Percentiles rank a stretch among this genome's conserved stretches.
Conservation (phyloP, 1,284 basidiomycete species). For the Leccinum fallax region DNA sequence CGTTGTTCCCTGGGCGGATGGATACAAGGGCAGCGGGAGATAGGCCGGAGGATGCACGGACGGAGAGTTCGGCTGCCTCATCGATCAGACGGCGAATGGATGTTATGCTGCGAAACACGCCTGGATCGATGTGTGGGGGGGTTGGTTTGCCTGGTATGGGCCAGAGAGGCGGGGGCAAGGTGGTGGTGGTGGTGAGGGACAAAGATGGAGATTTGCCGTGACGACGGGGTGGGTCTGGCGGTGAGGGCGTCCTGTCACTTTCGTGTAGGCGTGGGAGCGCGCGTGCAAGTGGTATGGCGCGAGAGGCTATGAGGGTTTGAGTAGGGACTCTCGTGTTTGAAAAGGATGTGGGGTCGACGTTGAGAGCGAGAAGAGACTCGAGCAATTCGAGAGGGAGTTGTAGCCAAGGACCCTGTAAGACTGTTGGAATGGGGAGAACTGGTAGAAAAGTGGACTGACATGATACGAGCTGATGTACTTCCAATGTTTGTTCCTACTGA, state of each 20-base stretch:
- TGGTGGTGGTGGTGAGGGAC: conserved; percentile 6
- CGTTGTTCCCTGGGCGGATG: conserved; percentile 47
- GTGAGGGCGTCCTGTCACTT: conserved; percentile 46
- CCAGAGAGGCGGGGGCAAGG: conserved; percentile 45
- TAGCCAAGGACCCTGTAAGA: conserved; percentile 77
- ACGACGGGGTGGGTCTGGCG: conserved; percentile 54
- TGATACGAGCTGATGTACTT: conserved; percentile 86
- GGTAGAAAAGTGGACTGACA: conserved; percentile 47
- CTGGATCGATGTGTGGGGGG: conserved; percentile 83
- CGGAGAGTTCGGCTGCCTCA: conserved; percentile 79
- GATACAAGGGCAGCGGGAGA: conserved; percentile 71
- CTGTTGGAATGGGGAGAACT: neutral
- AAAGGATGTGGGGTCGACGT: conserved; percentile 69
- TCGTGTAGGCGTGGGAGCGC: conserved; percentile 36
- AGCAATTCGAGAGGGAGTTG: conserved; percentile 82
- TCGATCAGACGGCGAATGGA: conserved; percentile 78
- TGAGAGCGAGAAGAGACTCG: conserved; percentile 75
- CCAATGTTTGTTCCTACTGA: conserved; percentile 87
- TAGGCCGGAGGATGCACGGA: conserved; percentile 78
- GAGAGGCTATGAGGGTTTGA: conserved; percentile 32
- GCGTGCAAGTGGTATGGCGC: conserved; percentile 28
- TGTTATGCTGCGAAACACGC: conserved; percentile 73
- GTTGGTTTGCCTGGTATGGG: conserved; percentile 61
- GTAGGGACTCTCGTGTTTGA: conserved; percentile 48
- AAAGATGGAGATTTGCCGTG: conserved; percentile 41